Evolutionary conservation across 805 yeast species (phyloP).

Genomic region (Zygosaccharomyces gambellarensis): DNA sequence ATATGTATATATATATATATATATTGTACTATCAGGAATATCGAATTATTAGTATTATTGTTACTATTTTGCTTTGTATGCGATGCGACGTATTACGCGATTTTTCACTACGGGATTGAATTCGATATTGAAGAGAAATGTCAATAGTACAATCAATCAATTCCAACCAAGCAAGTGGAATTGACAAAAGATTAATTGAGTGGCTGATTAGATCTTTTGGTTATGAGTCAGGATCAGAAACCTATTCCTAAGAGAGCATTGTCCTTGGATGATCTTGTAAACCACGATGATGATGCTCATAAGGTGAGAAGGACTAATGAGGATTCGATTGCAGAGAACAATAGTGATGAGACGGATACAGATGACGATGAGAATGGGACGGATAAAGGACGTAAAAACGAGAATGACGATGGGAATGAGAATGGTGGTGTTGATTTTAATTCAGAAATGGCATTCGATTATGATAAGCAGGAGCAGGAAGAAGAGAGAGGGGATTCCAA

Average conservation of each 20-base stretch:
- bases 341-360: constrained; percentile 33
- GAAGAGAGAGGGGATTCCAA: constrained; percentile 1
- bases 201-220: not conserved
- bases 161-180: not conserved
- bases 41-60: not conserved
- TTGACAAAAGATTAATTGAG: not conserved
- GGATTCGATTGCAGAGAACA: constrained; percentile 6
- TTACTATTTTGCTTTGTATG: not conserved
- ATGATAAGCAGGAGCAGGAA: constrained; percentile 32
- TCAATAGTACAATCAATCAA: not conserved
- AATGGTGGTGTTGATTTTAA: constrained; percentile 28
- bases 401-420: constrained; percentile 18
- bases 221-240: constrained; percentile 10
- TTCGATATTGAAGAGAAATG: not conserved
- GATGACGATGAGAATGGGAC: constrained; percentile 18
- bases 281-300: constrained; percentile 31
- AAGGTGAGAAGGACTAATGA: constrained; percentile 17
- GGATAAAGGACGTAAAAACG: too few relatives aligned
- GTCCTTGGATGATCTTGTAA: constrained; percentile 35
- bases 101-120: not conserved
- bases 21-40: constrained; percentile 5
- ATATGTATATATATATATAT: not conserved
- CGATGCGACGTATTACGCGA: constrained; percentile 7
- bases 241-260: constrained; percentile 29
- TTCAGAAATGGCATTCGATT: constrained; percentile 32